phyloP scores from a whole-genome alignment of 2,329 filamentous ascomycete species.

The Penicillium sp. region DNA sequence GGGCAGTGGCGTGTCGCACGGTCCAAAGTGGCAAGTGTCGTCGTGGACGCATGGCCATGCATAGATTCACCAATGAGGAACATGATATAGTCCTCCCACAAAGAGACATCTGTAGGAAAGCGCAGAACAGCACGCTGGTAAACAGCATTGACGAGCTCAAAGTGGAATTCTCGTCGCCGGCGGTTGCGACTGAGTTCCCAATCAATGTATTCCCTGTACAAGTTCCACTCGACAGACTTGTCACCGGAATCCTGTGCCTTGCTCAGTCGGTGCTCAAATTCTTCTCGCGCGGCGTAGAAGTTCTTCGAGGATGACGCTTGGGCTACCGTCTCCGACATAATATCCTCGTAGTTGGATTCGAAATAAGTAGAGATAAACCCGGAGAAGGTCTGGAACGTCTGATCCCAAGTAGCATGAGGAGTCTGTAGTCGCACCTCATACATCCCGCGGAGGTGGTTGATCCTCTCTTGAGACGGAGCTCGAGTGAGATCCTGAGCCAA shows the following conservation, averaged over 20 bases:
- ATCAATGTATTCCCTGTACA: constrained; percentile 73
- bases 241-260: constrained; percentile 60
- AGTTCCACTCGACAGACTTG: constrained; percentile 57
- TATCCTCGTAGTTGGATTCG: constrained; percentile 60
- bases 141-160: constrained; percentile 65
- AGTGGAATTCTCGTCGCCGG: constrained; percentile 60
- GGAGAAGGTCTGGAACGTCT: constrained; percentile 66
- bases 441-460: constrained; percentile 55
- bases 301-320: constrained; percentile 60
- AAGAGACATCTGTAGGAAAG: constrained; percentile 73
- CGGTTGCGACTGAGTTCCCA: constrained; percentile 76
- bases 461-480: constrained; percentile 55
- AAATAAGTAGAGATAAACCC: constrained; percentile 63
- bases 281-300: constrained; percentile 59
- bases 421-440: constrained; percentile 62
- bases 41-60: constrained; percentile 52
- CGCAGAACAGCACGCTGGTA: constrained; percentile 78
- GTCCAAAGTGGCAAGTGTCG: constrained; percentile 73
- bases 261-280: constrained; percentile 60
- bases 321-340: constrained; percentile 62
- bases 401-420: constrained; percentile 65
- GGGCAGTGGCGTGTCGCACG: constrained; percentile 89
- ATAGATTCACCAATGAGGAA: constrained; percentile 66
- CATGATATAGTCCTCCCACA: constrained; percentile 85
- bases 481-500: constrained; percentile 59